Evolutionary conservation across 495 filamentous ascomycete genomes (phyloP).

Genomic region (Hypoxylon crocopeplum): DNA sequence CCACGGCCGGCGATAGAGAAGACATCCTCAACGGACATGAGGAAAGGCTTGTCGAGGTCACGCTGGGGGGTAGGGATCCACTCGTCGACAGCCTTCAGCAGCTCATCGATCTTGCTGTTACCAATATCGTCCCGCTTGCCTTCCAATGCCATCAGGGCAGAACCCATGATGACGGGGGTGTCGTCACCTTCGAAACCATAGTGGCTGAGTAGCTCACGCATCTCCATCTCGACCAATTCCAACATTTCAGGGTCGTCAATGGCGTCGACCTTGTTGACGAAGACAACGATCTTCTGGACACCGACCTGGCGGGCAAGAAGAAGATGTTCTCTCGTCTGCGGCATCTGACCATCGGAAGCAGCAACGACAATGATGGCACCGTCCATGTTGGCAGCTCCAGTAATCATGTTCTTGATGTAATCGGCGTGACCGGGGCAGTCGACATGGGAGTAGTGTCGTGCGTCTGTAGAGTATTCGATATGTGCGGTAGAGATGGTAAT

Average conservation of each 20-base stretch:
- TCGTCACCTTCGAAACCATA: slow-evolving; percentile 99
- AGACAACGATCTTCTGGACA: slow-evolving; percentile 96
- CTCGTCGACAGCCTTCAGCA: slow-evolving; percentile 86
- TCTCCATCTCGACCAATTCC: slow-evolving; percentile 99
- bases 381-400: slow-evolving; percentile 96
- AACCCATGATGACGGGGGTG: slow-evolving; percentile 94
- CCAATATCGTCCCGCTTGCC: slow-evolving; percentile 87
- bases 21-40: slow-evolving; percentile 98
- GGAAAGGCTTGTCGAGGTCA: slow-evolving; percentile 93
- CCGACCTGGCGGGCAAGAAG: slow-evolving; percentile 97
- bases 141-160: slow-evolving; percentile 95
- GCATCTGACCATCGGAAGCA: slow-evolving; percentile 99
- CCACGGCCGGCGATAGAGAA: slow-evolving; percentile 98
- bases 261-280: slow-evolving; percentile 99
- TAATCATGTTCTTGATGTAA: slow-evolving; percentile 99
- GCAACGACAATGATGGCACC: slow-evolving; percentile 98
- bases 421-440: slow-evolving; percentile 99
- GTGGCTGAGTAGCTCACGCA: slow-evolving; percentile 89
- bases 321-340: slow-evolving; percentile 97
- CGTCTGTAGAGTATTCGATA: slow-evolving; percentile 94
- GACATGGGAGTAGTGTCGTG: slow-evolving; percentile 97
- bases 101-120: slow-evolving; percentile 80
- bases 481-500: slow-evolving; percentile 98
- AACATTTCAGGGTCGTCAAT: slow-evolving; percentile 98
- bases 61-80: slow-evolving; percentile 97